These are phyloP conservation scores for Diaporthe humulicola DNA, from an alignment of 2,329 filamentous ascomycete genomes.

Conservation along the genomic window DNA sequence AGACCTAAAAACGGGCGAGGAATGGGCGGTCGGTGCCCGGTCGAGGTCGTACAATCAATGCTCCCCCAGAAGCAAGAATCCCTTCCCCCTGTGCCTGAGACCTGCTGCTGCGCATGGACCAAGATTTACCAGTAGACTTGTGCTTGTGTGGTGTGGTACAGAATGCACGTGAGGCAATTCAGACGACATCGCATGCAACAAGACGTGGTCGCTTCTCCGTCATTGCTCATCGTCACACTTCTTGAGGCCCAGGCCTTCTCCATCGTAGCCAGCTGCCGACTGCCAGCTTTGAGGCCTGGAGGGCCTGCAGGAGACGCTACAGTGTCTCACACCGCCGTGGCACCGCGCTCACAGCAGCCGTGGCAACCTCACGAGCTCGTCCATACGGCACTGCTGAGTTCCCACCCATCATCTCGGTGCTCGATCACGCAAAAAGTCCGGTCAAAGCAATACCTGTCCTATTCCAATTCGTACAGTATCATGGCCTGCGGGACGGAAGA, in stretches of 20 bases:
- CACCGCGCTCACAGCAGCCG: neutral
- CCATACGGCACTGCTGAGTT: neutral
- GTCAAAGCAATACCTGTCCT: neutral
- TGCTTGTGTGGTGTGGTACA: neutral
- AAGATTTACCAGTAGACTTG: neutral
- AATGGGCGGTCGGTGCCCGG: neutral
- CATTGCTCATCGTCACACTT: neutral
- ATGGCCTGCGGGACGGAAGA: neutral
- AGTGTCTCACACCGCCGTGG: neutral
- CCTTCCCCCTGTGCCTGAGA: slow-evolving; percentile 16
- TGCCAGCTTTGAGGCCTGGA: neutral
- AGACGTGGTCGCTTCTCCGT: neutral
- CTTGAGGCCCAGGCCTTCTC: neutral
- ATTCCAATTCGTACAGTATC: neutral
- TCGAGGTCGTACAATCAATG: slow-evolving; percentile 15
- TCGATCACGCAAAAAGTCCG: neutral
- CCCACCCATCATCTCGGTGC: neutral
- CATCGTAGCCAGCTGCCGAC: neutral
- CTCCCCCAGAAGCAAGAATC: slow-evolving; percentile 8
- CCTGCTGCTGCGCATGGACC: slow-evolving; percentile 10
- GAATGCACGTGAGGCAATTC: slow-evolving; percentile 21
- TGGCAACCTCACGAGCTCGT: neutral
- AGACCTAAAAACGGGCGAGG: slow-evolving; percentile 10
- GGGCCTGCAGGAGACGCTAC: neutral
- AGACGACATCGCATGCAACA: slow-evolving; percentile 16